Conservation (phyloP, 2,329 filamentous ascomycete species). For the Neofusicoccum sp. region DNA sequence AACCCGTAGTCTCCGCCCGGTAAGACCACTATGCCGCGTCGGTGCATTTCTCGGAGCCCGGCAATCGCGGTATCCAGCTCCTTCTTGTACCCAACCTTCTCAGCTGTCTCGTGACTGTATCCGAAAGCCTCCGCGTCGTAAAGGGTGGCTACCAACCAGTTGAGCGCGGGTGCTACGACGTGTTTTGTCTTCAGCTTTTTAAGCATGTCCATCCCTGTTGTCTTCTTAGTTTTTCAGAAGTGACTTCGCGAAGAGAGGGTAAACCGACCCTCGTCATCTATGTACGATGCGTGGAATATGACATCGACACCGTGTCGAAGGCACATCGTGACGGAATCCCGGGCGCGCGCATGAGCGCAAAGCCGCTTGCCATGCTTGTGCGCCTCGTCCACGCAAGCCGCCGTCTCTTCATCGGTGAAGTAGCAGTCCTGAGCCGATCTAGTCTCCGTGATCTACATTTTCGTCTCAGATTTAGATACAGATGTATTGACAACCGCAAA, state of each 20-base stretch:
- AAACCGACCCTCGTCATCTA: slow-evolving; percentile 37
- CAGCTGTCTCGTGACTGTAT: slow-evolving; percentile 46
- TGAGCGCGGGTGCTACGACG: slow-evolving; percentile 48
- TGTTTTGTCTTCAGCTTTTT: slow-evolving; percentile 44
- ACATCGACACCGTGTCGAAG: slow-evolving; percentile 50
- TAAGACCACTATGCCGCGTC: slow-evolving; percentile 48
- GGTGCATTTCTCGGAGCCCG: slow-evolving; percentile 50
- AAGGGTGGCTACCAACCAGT: slow-evolving; percentile 46
- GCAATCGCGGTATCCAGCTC: slow-evolving; percentile 46
- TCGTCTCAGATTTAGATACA: not conserved
- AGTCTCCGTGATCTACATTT: slow-evolving; percentile 29
- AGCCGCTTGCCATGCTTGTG: slow-evolving; percentile 44
- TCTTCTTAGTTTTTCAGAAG: not conserved
- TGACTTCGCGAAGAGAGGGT: slow-evolving; percentile 18
- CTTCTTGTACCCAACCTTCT: slow-evolving; percentile 48
- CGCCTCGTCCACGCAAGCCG: slow-evolving; percentile 52
- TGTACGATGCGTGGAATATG: slow-evolving; percentile 52
- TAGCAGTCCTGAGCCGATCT: slow-evolving; percentile 48
- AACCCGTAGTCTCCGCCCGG: slow-evolving; percentile 38
- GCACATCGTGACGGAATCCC: slow-evolving; percentile 49
- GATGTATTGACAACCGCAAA: not conserved
- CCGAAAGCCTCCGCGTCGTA: slow-evolving; percentile 45
- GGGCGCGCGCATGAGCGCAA: slow-evolving; percentile 47
- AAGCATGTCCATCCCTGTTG: slow-evolving; percentile 40
- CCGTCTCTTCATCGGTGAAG: slow-evolving; percentile 50